Base-by-base conservation (phyloP, 208 protist species). In the Trypanosoma melophagium region DNA sequence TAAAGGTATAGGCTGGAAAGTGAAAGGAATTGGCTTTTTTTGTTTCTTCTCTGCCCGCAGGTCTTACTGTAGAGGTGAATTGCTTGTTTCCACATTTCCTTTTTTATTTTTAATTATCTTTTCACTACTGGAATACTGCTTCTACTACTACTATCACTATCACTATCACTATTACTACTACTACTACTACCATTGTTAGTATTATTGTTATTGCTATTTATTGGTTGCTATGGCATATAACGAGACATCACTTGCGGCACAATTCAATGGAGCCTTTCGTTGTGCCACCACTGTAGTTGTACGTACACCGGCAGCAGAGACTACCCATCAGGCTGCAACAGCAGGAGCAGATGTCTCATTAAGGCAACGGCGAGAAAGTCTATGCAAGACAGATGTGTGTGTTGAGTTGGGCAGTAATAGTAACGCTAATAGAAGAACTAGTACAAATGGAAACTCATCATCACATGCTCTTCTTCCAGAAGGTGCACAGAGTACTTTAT, bases 401-500 rank as follows among this genome's bases (percentile, higher is more conserved):
- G 44, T 0, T 53, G 51, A 51, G 17, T 17, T 4, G 3, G 28
- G 1, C 14, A 40, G 47, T 57, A 35, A n/a, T 19, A 28, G 10
- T 25, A 19, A 7, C 1, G 51, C 35, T n/a, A 35, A 35, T 19
- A 1, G 3, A 7, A 41, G 25, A 9, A 35, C 1, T 22, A 51
- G 47, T 22, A 21, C 13, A 2, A 60, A 16, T 25, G 24, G 13
- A 16, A 25, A 40, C 21, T 38, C 38, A 10, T 61, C 67, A 9
- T 59, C 41, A 55, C 42, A n/a, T 67, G 44, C 3, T 10, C 7
- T 35, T 21, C 22, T n/a, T 25, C 4, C 3, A 35, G 62, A 70
- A 41, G 70, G 41, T 44, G 78, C 69, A 69, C 86, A 69, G 54
- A 38, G 5, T 35, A 74, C 81, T 5, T 60, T 90, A 38, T 94